Base-by-base conservation (phyloP, 1,284 basidiomycete species). In the Ceratorhiza oryzae-sativae region DNA sequence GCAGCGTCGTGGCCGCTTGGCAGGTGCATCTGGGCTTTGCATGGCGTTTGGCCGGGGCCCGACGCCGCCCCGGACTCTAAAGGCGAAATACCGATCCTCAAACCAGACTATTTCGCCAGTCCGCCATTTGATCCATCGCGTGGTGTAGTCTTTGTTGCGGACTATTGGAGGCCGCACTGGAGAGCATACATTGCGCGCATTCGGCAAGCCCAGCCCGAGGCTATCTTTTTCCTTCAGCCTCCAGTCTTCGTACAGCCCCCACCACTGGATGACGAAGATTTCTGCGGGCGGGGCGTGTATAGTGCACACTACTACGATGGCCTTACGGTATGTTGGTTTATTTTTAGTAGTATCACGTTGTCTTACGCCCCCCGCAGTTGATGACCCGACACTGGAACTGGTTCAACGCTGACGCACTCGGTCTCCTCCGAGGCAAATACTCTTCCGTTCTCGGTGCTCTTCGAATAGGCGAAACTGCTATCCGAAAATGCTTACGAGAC, bases 341-440 rank as follows among this genome's bases (percentile, higher is more conserved):
- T 36, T 27, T 59, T 2, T 9, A 39, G 18, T 27, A 32, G 39
- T 45, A 15, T 15, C 1, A 53, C 49, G 9, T 59, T 55, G 15
- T 10, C 30, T 68, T 13, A 58, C 63, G 48, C 8, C 55, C 23
- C 39, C 10, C 65, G 55, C 23, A 93, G 6, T 85, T 93, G 20
- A 82, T 93, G 34, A 93, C 92, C 41, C 84, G 91, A 36, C 93
- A 95, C 76, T 97, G 94, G 95, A 92, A 95, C 79, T 95, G 92
- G 93, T 94, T 97, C 85, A 98, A 98, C 77, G 96, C 95, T 1
- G 97, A 99, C 80, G 94, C 96, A 0, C 82, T 99, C 0, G 97
- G 97, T 0, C 80, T 98, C 8, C 81, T 98, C 48, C 84, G 97
- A 48, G 94, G 94, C 20, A 94, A 94, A 78, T 99, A 98, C 76